phyloP scores from a whole-genome alignment of 805 yeast genomes.

The Metschnikowia colocasiae region DNA sequence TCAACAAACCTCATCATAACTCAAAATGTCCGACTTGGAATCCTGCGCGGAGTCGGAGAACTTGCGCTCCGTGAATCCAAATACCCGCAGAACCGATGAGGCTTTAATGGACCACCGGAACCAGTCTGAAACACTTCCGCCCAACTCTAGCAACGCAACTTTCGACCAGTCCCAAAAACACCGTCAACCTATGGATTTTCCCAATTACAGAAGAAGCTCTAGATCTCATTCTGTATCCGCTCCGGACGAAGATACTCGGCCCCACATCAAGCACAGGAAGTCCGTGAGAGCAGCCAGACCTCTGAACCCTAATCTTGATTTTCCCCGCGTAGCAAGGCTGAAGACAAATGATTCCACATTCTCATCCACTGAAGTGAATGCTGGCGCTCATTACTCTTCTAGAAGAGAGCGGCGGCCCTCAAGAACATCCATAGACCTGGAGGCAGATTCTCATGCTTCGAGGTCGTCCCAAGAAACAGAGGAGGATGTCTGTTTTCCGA shows the following conservation, averaged over 20 bases:
- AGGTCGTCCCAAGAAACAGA: constrained; percentile 87
- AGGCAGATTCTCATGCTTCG: constrained; percentile 68
- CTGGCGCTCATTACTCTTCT: constrained; percentile 14
- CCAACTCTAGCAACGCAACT: constrained; percentile 4
- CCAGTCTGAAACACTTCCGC: constrained; percentile 33
- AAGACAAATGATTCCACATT: constrained; percentile 17
- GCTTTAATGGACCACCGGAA: constrained; percentile 40
- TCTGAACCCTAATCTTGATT: constrained; percentile 22
- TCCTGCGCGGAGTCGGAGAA: constrained; percentile 29
- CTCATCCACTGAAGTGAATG: constrained; percentile 10
- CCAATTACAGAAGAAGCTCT: constrained; percentile 22
- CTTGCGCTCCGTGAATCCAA: constrained; percentile 16
- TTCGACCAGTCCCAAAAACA: constrained; percentile 1
- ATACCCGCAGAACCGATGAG: constrained; percentile 27
- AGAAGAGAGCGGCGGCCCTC: constrained; percentile 35
- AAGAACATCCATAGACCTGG: constrained; percentile 50
- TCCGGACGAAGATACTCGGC: constrained; percentile 22
- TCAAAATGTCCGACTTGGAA: constrained; percentile 40
- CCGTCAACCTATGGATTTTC: constrained; percentile 13
- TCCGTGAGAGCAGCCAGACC: constrained; percentile 11
- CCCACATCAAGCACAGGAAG: constrained; percentile 8
- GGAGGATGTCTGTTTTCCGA: constrained; percentile 96
- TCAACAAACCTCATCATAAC: neutral
- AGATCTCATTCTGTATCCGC: constrained; percentile 43
- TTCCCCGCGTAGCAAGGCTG: constrained; percentile 28